These are phyloP conservation scores for Phanerochaete carnosa DNA, from an alignment of 768 basidiomycete species.

Conservation along the genomic window DNA sequence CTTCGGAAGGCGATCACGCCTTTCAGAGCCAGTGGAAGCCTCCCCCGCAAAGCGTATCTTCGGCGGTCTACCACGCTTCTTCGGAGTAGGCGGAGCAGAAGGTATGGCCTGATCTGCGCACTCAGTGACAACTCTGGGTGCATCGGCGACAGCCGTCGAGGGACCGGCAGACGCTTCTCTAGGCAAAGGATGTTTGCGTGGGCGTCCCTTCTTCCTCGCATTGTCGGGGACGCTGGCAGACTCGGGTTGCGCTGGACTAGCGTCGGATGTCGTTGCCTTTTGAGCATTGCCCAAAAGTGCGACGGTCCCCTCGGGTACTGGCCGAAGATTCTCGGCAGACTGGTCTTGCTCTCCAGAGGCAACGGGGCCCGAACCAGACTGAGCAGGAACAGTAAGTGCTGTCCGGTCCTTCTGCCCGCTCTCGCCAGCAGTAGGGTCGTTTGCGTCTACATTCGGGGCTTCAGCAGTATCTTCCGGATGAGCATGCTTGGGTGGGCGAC, in stretches of 20 bases:
- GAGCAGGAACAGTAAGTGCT: neutral
- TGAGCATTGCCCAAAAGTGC: too few species aligned
- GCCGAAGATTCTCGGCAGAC: too few species aligned
- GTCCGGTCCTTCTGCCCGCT: neutral
- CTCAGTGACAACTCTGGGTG: too few species aligned
- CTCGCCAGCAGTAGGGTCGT: neutral
- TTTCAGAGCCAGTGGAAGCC: neutral
- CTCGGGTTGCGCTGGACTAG: neutral
- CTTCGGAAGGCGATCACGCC: neutral
- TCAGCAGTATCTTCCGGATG: neutral
- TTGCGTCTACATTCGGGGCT: neutral
- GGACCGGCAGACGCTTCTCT: neutral
- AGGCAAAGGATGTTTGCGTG: neutral
- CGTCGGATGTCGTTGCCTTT: too few species aligned
- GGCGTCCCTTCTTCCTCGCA: constrained; percentile 2
- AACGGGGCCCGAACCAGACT: too few species aligned
- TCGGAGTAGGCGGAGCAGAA: neutral
- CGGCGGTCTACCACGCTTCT: constrained; percentile 3
- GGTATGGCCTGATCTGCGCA: neutral
- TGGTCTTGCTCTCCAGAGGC: too few species aligned
- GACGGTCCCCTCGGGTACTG: neutral
- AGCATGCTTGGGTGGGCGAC: neutral
- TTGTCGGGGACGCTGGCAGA: neutral
- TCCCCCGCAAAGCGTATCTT: neutral
- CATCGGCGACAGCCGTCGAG: neutral